Conservation (phyloP, 2,329 filamentous ascomycete species). For the Grosmannia penicillata region DNA sequence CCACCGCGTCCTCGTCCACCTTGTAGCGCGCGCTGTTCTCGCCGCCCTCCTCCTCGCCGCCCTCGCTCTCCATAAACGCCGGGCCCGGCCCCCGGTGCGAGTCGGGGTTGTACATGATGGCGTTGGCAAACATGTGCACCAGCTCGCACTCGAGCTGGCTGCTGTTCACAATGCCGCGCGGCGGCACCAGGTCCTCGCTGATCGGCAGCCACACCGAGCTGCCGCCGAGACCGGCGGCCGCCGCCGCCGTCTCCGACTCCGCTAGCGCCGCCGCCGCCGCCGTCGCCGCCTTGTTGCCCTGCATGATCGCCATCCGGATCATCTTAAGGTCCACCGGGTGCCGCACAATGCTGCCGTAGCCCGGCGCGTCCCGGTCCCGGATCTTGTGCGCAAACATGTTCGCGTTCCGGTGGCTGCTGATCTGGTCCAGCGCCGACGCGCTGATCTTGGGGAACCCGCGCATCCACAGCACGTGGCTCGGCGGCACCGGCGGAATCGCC, state of each 20-base stretch:
- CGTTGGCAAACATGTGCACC: conserved; percentile 94
- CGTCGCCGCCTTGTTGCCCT: conserved; percentile 51
- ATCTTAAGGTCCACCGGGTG: conserved; percentile 65
- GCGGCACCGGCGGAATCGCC: conserved; percentile 29
- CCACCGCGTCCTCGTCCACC: conserved; percentile 70
- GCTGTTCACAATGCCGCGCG: conserved; percentile 83
- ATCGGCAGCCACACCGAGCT: conserved; percentile 50
- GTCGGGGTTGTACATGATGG: conserved; percentile 95
- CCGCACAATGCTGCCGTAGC: conserved; percentile 59
- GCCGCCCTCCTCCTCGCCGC: conserved; percentile 20
- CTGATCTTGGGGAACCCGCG: conserved; percentile 62
- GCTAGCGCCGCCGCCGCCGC: conserved; percentile 46
- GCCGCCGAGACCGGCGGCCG: too few species aligned
- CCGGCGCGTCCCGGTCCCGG: conserved; percentile 60
- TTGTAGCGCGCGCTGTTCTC: conserved; percentile 38
- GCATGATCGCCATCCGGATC: conserved; percentile 60
- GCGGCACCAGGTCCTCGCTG: conserved; percentile 65
- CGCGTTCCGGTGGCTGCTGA: conserved; percentile 61
- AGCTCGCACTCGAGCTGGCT: conserved; percentile 85
- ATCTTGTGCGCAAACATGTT: conserved; percentile 68
- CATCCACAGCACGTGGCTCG: conserved; percentile 59
- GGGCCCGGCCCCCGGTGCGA: conserved; percentile 55
- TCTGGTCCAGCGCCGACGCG: conserved; percentile 58
- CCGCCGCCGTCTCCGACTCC: conserved; percentile 33
- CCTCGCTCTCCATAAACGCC: conserved; percentile 35